Evolutionary conservation across 306 rosid species (phyloP).

Genomic region (Vigna angularis): DNA sequence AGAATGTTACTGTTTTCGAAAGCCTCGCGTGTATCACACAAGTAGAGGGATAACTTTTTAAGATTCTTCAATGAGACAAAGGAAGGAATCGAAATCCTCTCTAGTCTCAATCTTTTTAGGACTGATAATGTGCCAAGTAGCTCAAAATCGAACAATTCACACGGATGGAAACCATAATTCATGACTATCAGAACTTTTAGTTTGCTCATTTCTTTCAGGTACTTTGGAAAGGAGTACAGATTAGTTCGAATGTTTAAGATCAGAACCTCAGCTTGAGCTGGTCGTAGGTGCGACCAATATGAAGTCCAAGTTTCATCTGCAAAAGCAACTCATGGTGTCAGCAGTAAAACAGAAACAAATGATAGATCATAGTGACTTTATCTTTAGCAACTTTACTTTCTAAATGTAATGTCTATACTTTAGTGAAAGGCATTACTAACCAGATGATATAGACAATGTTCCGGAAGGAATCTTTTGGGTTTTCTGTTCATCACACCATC

Average conservation of each 20-base stretch:
- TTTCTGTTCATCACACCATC: background rate
- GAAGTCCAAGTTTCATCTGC: conserved; percentile 56
- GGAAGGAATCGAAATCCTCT: conserved; percentile 52
- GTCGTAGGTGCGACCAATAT: conserved; percentile 38
- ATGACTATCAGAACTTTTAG: conserved; percentile 58
- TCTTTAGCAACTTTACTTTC: background rate
- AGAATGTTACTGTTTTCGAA: conserved; percentile 40
- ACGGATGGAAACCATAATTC: conserved; percentile 43
- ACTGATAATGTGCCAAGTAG: conserved; percentile 38
- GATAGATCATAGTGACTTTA: background rate
- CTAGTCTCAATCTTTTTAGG: conserved; percentile 59
- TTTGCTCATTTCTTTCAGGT: conserved; percentile 47
- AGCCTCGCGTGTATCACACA: conserved; percentile 51
- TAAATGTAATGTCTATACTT: background rate
- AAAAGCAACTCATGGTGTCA: conserved; percentile 30
- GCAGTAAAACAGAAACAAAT: background rate
- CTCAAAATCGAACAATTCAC: conserved; percentile 46
- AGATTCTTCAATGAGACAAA: conserved; percentile 46
- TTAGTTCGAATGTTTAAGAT: conserved; percentile 52
- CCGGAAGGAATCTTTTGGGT: conserved; percentile 41
- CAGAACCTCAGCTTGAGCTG: conserved; percentile 53
- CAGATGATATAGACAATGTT: conserved; percentile 61
- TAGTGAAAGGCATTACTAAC: conserved; percentile 47
- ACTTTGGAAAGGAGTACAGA: conserved; percentile 47
- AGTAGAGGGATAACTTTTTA: conserved; percentile 60